Conservation (phyloP, 345 rosid genomes). For the Bruguiera gymnorhiza region DNA sequence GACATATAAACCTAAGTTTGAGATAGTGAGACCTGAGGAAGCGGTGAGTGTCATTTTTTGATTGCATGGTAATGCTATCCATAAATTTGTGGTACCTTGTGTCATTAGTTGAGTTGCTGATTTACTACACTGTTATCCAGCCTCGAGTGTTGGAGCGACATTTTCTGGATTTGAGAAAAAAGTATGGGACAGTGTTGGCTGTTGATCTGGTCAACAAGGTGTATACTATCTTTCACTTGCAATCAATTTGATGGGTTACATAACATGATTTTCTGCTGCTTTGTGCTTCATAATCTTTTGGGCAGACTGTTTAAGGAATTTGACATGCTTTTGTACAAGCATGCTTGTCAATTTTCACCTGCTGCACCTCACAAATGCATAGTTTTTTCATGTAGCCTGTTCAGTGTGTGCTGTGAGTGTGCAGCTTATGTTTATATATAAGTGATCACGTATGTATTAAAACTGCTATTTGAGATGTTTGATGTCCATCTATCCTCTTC, state of each 20-base stretch:
- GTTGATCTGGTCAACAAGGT: constrained; percentile 94
- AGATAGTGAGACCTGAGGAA: constrained; percentile 83
- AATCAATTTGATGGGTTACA: background rate
- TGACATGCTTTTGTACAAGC: background rate
- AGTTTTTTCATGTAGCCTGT: background rate
- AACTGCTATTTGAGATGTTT: constrained; percentile 14
- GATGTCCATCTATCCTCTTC: constrained; percentile 22
- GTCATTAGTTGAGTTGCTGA: constrained; percentile 11
- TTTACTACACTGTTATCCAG: constrained; percentile 38
- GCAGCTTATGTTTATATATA: background rate
- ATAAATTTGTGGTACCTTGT: background rate
- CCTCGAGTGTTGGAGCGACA: constrained; percentile 76
- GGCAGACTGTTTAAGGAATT: constrained; percentile 3
- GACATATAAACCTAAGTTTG: constrained; percentile 97
- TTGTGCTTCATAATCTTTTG: constrained; percentile 2
- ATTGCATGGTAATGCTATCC: constrained; percentile 9
- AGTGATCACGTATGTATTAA: constrained; percentile 11
- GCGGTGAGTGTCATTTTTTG: constrained; percentile 56
- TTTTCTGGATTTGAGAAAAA: constrained; percentile 89
- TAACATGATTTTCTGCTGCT: background rate
- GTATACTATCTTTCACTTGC: constrained; percentile 10
- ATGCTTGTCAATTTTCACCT: background rate
- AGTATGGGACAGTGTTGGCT: constrained; percentile 75
- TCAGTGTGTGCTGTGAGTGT: background rate
- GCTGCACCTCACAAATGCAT: background rate